These are phyloP conservation scores for Carallia pectinifolia DNA, from an alignment of 345 rosid genomes.

Conservation along the genomic window DNA sequence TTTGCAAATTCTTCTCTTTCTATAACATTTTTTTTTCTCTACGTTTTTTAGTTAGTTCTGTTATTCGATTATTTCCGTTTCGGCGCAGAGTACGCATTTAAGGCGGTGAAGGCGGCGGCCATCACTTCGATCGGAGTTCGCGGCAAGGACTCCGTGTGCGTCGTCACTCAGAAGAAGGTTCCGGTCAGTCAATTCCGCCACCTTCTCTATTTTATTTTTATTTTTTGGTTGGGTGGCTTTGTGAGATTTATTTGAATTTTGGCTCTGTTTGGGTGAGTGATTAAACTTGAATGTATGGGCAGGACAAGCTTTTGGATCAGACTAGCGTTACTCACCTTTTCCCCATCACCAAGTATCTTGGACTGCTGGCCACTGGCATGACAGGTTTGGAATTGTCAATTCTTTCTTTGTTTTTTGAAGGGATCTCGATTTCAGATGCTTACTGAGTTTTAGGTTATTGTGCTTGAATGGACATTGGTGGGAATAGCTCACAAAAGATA, in stretches of 20 bases:
- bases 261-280: not conserved
- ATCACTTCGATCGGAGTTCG: conserved; percentile 94
- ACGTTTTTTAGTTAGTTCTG: not conserved
- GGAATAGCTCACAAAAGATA: not conserved
- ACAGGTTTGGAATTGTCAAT: conserved; percentile 49
- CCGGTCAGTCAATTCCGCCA: conserved; percentile 54
- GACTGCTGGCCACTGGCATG: conserved; percentile 93
- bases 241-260: conserved; percentile 2
- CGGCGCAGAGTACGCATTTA: conserved; percentile 79
- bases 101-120: conserved; percentile 96
- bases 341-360: conserved; percentile 86
- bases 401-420: not conserved
- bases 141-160: conserved; percentile 93
- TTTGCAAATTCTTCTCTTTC: not conserved
- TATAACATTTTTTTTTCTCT: not conserved
- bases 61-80: not conserved
- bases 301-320: conserved; percentile 99
- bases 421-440: not conserved
- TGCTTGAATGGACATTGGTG: not conserved
- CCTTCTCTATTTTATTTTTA: not conserved
- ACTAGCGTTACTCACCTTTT: conserved; percentile 89
- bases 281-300: conserved; percentile 14
- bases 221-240: conserved; percentile 6
- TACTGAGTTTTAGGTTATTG: not conserved
- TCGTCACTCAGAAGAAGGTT: conserved; percentile 98